Percentiles rank a stretch among this genome's conserved stretches.
Conservation (phyloP, 179 eudicot species). For the Drosera spatulata region DNA sequence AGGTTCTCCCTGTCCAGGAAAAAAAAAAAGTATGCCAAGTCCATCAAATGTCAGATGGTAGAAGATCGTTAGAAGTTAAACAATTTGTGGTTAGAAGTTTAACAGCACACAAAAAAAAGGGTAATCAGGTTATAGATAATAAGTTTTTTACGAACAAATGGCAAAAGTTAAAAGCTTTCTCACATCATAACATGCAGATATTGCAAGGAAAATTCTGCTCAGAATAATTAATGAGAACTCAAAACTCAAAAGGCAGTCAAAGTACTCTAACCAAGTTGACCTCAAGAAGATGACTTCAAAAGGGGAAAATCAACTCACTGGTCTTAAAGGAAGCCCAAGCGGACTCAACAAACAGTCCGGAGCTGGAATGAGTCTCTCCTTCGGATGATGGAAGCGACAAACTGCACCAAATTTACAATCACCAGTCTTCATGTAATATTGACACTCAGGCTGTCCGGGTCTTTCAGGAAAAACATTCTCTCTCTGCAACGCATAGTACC, state of each 20-base stretch:
- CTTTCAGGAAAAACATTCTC: conserved; percentile 92
- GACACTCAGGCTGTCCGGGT: conserved; percentile 95
- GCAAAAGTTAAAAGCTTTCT: no score
- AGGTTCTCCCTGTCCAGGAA: conserved; percentile 67
- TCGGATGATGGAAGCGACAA: conserved; percentile 93
- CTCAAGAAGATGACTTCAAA: background rate
- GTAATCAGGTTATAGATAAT: no score
- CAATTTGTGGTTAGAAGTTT: no score
- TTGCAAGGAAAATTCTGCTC: no score
- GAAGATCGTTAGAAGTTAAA: background rate
- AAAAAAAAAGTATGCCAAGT: background rate
- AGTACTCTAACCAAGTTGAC: no score
- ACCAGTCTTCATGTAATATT: conserved; percentile 96
- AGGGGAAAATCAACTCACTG: conserved; percentile 33
- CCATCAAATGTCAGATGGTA: background rate
- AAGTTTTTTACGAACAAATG: no score
- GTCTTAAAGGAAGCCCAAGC: conserved; percentile 84
- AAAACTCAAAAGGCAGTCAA: no score
- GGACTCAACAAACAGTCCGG: conserved; percentile 87
- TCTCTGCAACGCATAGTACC: conserved; percentile 67
- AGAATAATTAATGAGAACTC: no score
- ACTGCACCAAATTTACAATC: conserved; percentile 98
- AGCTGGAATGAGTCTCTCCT: conserved; percentile 67
- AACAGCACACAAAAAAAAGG: no score
- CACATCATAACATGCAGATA: no score